A percentile compares a stretch with the other conserved stretches of the same genome.
phyloP scores from a whole-genome alignment of 2,329 filamentous ascomycete genomes.

The Fusarium sp. region DNA sequence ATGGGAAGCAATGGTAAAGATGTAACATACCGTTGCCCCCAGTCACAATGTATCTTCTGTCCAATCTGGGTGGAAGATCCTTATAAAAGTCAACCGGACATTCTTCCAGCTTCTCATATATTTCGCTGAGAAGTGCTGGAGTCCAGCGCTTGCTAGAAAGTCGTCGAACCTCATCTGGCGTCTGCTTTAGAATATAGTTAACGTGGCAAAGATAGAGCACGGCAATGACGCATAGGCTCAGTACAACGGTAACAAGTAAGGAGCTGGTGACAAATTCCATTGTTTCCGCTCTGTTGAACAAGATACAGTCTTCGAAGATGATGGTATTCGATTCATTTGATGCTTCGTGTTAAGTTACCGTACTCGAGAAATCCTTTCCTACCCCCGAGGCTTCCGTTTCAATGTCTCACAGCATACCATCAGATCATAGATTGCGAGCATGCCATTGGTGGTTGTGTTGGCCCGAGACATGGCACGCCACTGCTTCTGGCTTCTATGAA shows the following conservation, averaged over 20 bases:
- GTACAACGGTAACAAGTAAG: accelerated
- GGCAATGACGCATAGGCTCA: not conserved
- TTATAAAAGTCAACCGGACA: not conserved
- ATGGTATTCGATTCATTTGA: not conserved
- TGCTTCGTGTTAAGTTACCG: not conserved
- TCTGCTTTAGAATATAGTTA: not conserved
- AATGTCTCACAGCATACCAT: not conserved
- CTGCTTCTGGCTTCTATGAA: slow-evolving; percentile 1
- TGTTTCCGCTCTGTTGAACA: not conserved
- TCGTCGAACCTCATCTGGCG: not conserved
- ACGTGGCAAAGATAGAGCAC: not conserved
- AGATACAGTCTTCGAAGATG: not conserved
- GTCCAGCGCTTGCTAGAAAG: not conserved
- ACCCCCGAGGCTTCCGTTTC: not conserved
- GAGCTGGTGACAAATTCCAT: not conserved
- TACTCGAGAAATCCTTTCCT: not conserved
- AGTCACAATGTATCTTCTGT: slow-evolving; percentile 13
- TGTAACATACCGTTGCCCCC: not conserved
- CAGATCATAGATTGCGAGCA: too few species aligned
- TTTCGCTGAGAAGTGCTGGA: not conserved
- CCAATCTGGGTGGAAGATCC: not conserved
- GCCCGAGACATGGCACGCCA: not conserved
- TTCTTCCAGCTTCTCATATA: not conserved
- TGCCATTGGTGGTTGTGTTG: not conserved
- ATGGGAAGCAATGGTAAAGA: accelerated